These are phyloP conservation scores for Solanum tarapatanum DNA, from an alignment of 257 asterid genomes.

Conservation along the genomic window DNA sequence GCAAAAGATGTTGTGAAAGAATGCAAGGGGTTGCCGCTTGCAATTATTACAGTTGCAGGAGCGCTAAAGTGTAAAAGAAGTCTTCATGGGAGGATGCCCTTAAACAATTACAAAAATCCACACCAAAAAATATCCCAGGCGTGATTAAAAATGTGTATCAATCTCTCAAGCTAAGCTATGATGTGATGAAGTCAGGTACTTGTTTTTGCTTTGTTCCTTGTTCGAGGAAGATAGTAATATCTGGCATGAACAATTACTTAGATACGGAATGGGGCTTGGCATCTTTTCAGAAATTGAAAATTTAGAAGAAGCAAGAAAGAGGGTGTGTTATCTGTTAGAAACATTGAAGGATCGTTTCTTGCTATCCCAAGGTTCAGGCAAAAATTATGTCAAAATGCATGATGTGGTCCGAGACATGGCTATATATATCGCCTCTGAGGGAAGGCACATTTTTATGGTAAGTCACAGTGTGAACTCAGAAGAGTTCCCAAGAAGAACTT, in stretches of 20 bases:
- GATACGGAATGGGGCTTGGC: neutral
- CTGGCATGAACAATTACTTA: slow-evolving; percentile 4
- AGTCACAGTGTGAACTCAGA: neutral
- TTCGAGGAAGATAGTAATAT: slow-evolving; percentile 9
- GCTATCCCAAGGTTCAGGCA: neutral
- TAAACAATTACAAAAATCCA: neutral
- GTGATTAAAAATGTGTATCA: slow-evolving; percentile 1
- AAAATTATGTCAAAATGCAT: neutral
- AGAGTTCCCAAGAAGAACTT: neutral
- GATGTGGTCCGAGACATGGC: slow-evolving; percentile 6
- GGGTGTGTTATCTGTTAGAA: neutral
- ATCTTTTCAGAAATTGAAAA: neutral
- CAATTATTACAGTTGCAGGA: slow-evolving; percentile 13
- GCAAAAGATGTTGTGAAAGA: slow-evolving; percentile 2
- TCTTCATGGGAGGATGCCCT: slow-evolving; percentile 14
- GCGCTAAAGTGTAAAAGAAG: neutral
- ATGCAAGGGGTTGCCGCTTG: slow-evolving; percentile 21
- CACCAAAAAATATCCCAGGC: neutral
- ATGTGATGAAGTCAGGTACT: slow-evolving; percentile 3
- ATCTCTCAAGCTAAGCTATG: slow-evolving; percentile 14
- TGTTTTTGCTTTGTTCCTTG: slow-evolving; percentile 14
- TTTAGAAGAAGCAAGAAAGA: slow-evolving; percentile 1
- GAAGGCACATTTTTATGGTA: neutral
- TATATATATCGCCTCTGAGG: neutral
- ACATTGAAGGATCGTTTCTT: neutral